Base-by-base conservation (phyloP, 169 alveolate genomes). In the Eimeria brunetti region DNA sequence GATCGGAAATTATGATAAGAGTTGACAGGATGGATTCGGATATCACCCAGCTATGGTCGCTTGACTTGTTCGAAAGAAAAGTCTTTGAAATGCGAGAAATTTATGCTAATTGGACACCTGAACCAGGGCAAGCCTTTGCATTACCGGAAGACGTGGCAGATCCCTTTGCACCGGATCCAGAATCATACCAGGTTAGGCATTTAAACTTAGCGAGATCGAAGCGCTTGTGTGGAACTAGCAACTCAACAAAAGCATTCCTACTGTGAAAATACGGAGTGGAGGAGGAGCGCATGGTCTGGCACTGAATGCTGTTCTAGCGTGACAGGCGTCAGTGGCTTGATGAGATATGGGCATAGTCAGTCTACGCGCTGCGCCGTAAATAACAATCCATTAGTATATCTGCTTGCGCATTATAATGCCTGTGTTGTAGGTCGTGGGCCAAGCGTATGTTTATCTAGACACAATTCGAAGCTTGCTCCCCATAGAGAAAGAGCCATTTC, bases 121-220 rank as follows among this genome's bases (percentile, higher is more conserved):
- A 81, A 33, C 89, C 88, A 30, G 90, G 81, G 8, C 85, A 62
- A 46, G 71, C 86, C 36, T 49, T 94, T 41, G 53, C n/a, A 11
- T 30, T 69, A 11, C 94, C 94, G 11, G 94, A 84, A 20, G 94
- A 76, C 27, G 69, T 67, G 38, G 81, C 67, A 5, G 94, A 94
- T 56, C 96, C 96, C 18, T 94, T 94, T 60, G 96, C 94, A 14
- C 64, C 91, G 11, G 96, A 94, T 49, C 96, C 92, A 7, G 96
- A 94, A 44, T 93, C 96, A 27, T 84, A 93, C 88, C 96, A 93
- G 76, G 96, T 84, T 46, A 67, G 90, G 18, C 67, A 24, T 2
- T 27, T 58, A 38, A 0, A 46, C 5, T 18, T 14, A 56, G 83
- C 4, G 53, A 20, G 56, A 20, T 18, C 36, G 0, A 36, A 3